Base-by-base conservation (phyloP, 2,329 filamentous ascomycete species). In the Leptographium procerum region DNA sequence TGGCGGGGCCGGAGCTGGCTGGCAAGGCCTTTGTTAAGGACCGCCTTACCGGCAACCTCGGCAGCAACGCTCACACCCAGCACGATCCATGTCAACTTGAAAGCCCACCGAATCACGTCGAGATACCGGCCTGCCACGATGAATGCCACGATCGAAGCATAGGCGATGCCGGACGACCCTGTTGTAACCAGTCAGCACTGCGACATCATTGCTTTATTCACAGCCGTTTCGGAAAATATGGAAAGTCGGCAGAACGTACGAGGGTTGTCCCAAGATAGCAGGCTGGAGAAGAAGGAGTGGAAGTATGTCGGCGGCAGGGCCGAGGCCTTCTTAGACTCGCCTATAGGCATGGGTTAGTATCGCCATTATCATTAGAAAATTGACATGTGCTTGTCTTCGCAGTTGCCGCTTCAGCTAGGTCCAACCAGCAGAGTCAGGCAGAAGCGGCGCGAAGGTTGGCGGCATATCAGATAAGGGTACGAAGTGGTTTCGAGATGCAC, bases 261-360 rank as follows among this genome's bases (percentile, higher is more conserved):
- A 68, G 83, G 83, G 69, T 85, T 84, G 68, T 85, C 78, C 83
- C 85, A 87, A 64, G 84, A 86, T 61, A 88, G 75, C 59, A 88
- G 77, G 69, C 85, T 82, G 55, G 79, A 80, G 72, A 88, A 87
- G 72, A 87, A 82, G 19, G 83, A 87, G 74, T 87, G 84, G 70
- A 87, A 88, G 71, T 86, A 82, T 60, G 83, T 86, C 67, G 86
- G 71, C 55, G 79, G 79, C 70, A 86, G 82, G 65, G 3, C 22
- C 51, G 50, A 22, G 29, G 28, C 9, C 45, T 28, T 26, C 22
- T 22, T 6, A 26, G 26, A 16, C 47, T 29, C 26, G 47, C 9
- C 47, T 19, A 9, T 13, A 19, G 14, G 24, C 14, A 50, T 31
- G 9, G 26, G 13, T 28, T 9, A 50, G 47, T 19, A 43, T 43